These are phyloP conservation scores for Panellus pusillus DNA, from an alignment of 768 basidiomycete genomes.

Conservation along the genomic window DNA sequence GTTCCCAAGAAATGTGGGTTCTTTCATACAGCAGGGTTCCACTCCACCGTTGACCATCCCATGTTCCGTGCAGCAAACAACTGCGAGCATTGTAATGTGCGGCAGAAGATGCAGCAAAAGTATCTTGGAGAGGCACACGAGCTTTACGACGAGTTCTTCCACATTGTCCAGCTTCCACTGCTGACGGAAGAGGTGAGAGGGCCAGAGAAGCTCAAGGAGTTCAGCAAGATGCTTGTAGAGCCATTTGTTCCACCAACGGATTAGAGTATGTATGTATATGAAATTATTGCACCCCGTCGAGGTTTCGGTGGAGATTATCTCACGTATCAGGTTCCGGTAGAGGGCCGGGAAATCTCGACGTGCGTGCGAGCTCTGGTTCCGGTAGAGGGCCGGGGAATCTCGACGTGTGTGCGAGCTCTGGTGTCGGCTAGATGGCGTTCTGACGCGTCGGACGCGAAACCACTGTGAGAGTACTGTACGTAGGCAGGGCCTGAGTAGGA, in stretches of 20 bases:
- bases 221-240: slow-evolving; percentile 87
- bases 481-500: too few species aligned
- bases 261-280: slow-evolving; percentile 21
- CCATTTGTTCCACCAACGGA: slow-evolving; percentile 68
- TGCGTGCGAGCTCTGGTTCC: too few species aligned
- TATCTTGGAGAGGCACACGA: slow-evolving; percentile 96
- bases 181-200: slow-evolving; percentile 97
- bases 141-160: slow-evolving; percentile 97
- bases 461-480: too few species aligned
- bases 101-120: slow-evolving; percentile 98
- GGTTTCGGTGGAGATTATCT: too few species aligned
- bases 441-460: too few species aligned
- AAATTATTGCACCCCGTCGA: neutral
- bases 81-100: slow-evolving; percentile 93
- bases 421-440: too few species aligned
- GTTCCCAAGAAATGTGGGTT: slow-evolving; percentile 77
- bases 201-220: slow-evolving; percentile 88
- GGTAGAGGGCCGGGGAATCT: too few species aligned
- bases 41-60: too few species aligned
- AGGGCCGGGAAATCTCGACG: too few species aligned
- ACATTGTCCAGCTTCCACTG: slow-evolving; percentile 90
- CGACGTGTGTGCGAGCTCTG: too few species aligned
- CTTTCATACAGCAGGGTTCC: neutral
- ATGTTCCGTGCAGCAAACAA: slow-evolving; percentile 63
- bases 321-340: too few species aligned